Conservation (phyloP, 129 eudicot species). For the Escallonia rubra region DNA sequence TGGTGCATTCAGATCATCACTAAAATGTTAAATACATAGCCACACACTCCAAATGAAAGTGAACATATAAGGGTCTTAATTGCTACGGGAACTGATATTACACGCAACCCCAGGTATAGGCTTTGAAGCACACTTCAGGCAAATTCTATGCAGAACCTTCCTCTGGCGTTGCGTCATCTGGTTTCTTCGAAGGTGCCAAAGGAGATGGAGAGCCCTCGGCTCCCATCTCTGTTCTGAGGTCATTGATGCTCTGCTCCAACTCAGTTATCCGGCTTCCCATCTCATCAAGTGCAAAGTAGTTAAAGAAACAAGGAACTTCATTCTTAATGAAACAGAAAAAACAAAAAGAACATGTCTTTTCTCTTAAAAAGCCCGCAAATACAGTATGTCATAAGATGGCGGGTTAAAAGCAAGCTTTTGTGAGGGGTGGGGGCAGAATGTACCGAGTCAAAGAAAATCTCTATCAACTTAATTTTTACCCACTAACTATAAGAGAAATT, state of each 20-base stretch:
- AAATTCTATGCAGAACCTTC: conserved; percentile 32
- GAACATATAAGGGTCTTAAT: background rate
- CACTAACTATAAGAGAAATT: no score
- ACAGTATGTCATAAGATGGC: no score
- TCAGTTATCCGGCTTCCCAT: conserved; percentile 69
- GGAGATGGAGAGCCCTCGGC: conserved; percentile 64
- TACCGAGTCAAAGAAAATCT: no score
- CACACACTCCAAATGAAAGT: background rate
- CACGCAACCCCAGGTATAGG: background rate
- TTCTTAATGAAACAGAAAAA: background rate
- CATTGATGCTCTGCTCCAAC: conserved; percentile 70
- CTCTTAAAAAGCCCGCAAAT: background rate
- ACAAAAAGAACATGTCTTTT: background rate
- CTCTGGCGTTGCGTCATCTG: conserved; percentile 37
- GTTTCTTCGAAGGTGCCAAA: conserved; percentile 32
- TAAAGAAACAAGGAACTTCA: conserved; percentile 22
- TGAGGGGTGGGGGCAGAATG: no score
- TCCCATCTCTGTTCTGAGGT: conserved; percentile 61
- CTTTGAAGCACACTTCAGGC: background rate
- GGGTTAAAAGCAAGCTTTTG: no score
- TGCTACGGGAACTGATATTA: background rate
- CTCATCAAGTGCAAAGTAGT: conserved; percentile 47
- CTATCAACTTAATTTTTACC: no score
- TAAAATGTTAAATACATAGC: no score
- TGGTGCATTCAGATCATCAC: no score